Evolutionary conservation across 176 grass and related monocot genomes (phyloP), one percentile per base, ranked within the genome.

Genomic region (Oryza brachyantha): DNA sequence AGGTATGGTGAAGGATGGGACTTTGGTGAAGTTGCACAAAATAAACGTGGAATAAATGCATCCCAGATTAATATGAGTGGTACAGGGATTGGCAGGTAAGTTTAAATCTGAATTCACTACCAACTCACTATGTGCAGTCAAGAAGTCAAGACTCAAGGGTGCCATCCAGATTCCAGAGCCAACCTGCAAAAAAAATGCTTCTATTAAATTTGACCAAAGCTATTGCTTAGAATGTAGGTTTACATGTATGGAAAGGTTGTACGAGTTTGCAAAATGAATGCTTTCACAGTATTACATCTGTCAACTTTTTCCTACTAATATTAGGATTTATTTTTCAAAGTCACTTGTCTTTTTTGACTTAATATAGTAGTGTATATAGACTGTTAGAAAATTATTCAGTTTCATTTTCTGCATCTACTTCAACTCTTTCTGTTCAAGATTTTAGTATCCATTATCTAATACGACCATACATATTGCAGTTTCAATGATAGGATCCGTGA

Each of bases 1-100:
- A 97, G 94, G 81, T 97, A 97, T 86, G 94, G 94, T 66, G 94
- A 97, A 92, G 94, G 91, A 79, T 97, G 91, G 94, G 84, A 93
- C 77, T 97, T 97, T 54, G 94, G 91, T 86, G 94, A 97, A 78
- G 91, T 97, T 69, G 91, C 79, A 64, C 68, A 79, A 61, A 93
- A 97, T 78, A 81, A 90, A 68, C 89, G 88, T 86, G 94, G 94
- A 68, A 93, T 93, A 78, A 97, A 97, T 88, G 94, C 84, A 52
- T 93, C 91, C 60, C 94, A 97, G 82, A 79, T 97, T 85, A 97
- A 97, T 67, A 91, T 97, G 40, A 78, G 78, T 29, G 94, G 91
- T 62, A 93, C 91, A 29, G 86, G 84, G 24, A 92, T 97, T 73
- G 94, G 91, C 22, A 97, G 91, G 94, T 90, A 97, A 83, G 63